These are phyloP conservation scores for Fraxinus dipetala DNA, from an alignment of 305 asterid genomes.

Conservation along the genomic window DNA sequence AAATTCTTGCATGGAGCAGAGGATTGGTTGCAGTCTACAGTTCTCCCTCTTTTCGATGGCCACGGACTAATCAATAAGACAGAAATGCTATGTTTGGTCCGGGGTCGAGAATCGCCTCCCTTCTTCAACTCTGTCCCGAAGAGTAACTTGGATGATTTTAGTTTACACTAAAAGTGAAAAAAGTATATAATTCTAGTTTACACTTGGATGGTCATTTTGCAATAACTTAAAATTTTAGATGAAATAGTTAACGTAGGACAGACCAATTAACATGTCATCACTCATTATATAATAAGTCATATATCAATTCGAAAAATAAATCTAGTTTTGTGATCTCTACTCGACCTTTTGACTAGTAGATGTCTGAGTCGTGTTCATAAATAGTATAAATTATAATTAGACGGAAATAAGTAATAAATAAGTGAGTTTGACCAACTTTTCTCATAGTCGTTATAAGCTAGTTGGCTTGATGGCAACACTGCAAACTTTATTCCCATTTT, in stretches of 20 bases:
- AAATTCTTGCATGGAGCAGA: slow-evolving; percentile 60
- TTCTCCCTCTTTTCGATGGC: slow-evolving; percentile 38
- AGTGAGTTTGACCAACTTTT: not conserved
- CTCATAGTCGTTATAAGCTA: not conserved
- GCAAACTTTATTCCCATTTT: not conserved
- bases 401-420: not conserved
- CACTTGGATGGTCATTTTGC: too few relatives aligned
- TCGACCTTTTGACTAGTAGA: not conserved
- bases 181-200: not conserved
- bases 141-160: not conserved
- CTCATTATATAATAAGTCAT: not conserved
- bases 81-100: not conserved
- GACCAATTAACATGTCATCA: not conserved
- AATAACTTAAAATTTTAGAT: not conserved
- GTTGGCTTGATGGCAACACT: not conserved
- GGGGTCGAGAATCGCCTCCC: not conserved
- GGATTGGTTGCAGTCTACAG: slow-evolving; percentile 52
- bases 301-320: not conserved
- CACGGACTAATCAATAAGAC: not conserved
- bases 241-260: not conserved
- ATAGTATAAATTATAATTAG: not conserved
- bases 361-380: not conserved
- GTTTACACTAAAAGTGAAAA: not conserved
- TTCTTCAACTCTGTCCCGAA: not conserved
- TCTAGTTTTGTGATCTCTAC: not conserved